Percentiles rank a stretch among this genome's conserved stretches.
Evolutionary conservation across 1,284 basidiomycete genomes (phyloP).

Genomic region (Lignosus rhinocerotis): DNA sequence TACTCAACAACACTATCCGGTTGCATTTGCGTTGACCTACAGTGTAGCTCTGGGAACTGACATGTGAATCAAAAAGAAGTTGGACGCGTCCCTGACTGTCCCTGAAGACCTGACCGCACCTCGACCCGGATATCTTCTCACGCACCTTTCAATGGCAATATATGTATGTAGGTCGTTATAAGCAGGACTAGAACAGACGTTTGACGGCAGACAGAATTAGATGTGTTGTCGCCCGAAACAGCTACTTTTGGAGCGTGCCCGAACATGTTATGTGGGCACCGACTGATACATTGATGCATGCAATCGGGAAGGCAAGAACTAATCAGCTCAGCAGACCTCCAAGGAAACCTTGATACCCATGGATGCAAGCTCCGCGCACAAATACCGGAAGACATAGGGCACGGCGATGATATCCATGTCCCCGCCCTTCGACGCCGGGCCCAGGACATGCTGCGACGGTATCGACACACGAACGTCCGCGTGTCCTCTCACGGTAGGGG

Average conservation of each 20-base stretch:
- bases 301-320: slow-evolving; percentile 6
- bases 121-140: neutral
- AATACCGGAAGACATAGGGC: slow-evolving; percentile 92
- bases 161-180: neutral
- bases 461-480: slow-evolving; percentile 64
- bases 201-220: neutral
- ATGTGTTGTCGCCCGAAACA: neutral
- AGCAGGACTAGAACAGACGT: neutral
- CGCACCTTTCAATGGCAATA: neutral
- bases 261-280: neutral
- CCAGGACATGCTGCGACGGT: slow-evolving; percentile 64
- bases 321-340: slow-evolving; percentile 46
- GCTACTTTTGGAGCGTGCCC: slow-evolving; percentile 14
- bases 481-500: slow-evolving; percentile 39
- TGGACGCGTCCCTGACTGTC: too few species aligned
- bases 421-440: slow-evolving; percentile 60
- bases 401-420: slow-evolving; percentile 93
- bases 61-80: too few species aligned
- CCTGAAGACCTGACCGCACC: too few species aligned
- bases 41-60: too few species aligned
- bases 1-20: too few species aligned
- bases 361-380: slow-evolving; percentile 82
- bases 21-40: too few species aligned
- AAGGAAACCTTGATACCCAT: slow-evolving; percentile 86
- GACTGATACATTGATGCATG: slow-evolving; percentile 13